Evolutionary conservation across 2,329 filamentous ascomycete species (phyloP).

Genomic region (Dothideomycetes sp.): DNA sequence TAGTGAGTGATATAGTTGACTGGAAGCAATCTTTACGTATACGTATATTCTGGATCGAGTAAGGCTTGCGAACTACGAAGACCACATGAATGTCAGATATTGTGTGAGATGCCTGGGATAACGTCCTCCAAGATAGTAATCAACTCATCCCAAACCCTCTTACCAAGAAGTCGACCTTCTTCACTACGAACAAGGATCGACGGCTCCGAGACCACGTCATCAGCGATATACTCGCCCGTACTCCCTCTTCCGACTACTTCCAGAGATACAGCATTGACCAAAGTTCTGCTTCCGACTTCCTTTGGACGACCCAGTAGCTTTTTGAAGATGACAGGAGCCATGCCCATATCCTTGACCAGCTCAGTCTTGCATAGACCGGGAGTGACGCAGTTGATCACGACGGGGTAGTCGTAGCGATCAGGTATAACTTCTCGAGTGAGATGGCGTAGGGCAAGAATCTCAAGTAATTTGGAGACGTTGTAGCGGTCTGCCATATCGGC

Average conservation of each 20-base stretch:
- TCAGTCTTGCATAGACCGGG: constrained; percentile 45
- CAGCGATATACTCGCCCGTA: constrained; percentile 33
- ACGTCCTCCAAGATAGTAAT: no score
- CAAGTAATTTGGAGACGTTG: constrained; percentile 38
- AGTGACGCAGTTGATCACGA: constrained; percentile 45
- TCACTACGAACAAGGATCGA: constrained; percentile 28
- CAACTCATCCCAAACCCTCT: constrained; percentile 33
- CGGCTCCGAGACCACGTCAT: constrained; percentile 25
- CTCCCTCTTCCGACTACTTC: constrained; percentile 27
- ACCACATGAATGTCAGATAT: no score
- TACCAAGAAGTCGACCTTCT: constrained; percentile 29
- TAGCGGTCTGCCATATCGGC: constrained; percentile 36
- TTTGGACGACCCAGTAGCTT: constrained; percentile 27
- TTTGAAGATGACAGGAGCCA: no score
- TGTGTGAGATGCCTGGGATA: no score
- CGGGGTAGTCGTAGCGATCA: constrained; percentile 22
- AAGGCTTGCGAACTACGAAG: no score
- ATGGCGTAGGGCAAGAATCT: constrained; percentile 36
- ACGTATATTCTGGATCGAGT: no score
- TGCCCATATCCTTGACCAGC: constrained; percentile 30
- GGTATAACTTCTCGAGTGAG: constrained; percentile 27
- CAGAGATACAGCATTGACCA: constrained; percentile 33
- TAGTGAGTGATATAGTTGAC: no score
- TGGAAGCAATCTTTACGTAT: no score
- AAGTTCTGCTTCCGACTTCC: constrained; percentile 32